Evolutionary conservation across 306 rosid species (phyloP).

Genomic region (Pterocarpus santalinus): DNA sequence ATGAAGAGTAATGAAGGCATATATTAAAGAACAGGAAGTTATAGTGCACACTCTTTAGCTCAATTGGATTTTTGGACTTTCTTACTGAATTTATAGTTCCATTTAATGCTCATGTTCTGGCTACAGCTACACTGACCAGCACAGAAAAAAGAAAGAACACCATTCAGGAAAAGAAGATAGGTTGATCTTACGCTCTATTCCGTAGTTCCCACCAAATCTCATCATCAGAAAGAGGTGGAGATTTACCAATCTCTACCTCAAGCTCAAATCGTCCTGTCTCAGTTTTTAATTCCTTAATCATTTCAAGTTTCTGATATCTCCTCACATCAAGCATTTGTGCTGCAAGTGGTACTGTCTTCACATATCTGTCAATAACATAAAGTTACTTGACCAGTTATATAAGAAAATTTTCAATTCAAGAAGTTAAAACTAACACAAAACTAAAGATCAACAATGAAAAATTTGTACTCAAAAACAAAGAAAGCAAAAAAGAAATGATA

Average conservation of each 20-base stretch:
- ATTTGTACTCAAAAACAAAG: constrained; percentile 7
- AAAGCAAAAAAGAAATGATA: background rate
- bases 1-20: constrained; percentile 27
- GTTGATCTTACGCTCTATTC: constrained; percentile 78
- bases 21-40: background rate
- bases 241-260: constrained; percentile 92
- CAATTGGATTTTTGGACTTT: constrained; percentile 7
- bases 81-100: constrained; percentile 29
- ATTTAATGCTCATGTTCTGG: constrained; percentile 32
- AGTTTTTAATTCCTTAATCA: constrained; percentile 70
- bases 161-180: constrained; percentile 34
- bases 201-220: constrained; percentile 88
- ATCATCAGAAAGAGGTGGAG: constrained; percentile 96
- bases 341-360: constrained; percentile 93
- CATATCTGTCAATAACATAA: constrained; percentile 73
- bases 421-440: constrained; percentile 21
- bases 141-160: constrained; percentile 33
- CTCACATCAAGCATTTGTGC: constrained; percentile 94
- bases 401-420: constrained; percentile 25
- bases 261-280: constrained; percentile 78
- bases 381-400: constrained; percentile 15
- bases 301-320: constrained; percentile 87
- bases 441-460: constrained; percentile 36
- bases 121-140: constrained; percentile 19
- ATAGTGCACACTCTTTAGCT: constrained; percentile 31